phyloP scores from a whole-genome alignment of 2,329 filamentous ascomycete genomes.

The Diaporthe ilicicola region DNA sequence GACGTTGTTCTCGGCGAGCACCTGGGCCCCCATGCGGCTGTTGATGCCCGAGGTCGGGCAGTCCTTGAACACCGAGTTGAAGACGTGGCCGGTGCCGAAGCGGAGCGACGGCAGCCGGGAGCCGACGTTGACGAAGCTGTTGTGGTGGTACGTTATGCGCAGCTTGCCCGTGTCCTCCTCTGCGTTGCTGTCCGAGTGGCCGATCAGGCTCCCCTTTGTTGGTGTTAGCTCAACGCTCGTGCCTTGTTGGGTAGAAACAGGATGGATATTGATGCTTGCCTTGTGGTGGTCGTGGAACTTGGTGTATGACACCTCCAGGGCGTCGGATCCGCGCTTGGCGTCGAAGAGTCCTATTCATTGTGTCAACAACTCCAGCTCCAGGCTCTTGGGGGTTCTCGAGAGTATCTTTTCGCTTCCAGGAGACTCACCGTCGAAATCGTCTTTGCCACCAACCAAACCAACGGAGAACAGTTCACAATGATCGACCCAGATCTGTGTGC shows the following conservation, averaged over 20 bases:
- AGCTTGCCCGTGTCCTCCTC: conserved; percentile 51
- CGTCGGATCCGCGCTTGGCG: conserved; percentile 62
- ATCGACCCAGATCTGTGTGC: conserved; percentile 60
- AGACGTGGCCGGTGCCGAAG: conserved; percentile 59
- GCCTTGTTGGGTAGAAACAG: not conserved
- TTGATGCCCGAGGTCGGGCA: conserved; percentile 25
- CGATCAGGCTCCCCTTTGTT: conserved; percentile 55
- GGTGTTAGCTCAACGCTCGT: not conserved
- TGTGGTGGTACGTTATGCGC: conserved; percentile 59
- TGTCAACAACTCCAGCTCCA: not conserved
- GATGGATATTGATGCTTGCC: conserved; percentile 39
- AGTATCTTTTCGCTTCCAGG: no score
- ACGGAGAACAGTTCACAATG: conserved; percentile 60
- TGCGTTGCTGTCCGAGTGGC: conserved; percentile 66
- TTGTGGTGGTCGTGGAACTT: conserved; percentile 62
- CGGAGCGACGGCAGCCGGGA: conserved; percentile 57
- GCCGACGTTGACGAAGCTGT: conserved; percentile 55
- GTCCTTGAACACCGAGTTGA: conserved; percentile 43
- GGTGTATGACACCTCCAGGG: conserved; percentile 46
- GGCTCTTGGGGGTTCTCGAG: no score
- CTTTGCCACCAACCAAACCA: conserved; percentile 59
- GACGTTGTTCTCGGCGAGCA: conserved; percentile 29
- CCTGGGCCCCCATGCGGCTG: conserved; percentile 27
- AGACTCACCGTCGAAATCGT: conserved; percentile 57
- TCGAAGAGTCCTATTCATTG: conserved; percentile 54